Conservation (phyloP, 2,329 filamentous ascomycete species). For the Alternaria panax region DNA sequence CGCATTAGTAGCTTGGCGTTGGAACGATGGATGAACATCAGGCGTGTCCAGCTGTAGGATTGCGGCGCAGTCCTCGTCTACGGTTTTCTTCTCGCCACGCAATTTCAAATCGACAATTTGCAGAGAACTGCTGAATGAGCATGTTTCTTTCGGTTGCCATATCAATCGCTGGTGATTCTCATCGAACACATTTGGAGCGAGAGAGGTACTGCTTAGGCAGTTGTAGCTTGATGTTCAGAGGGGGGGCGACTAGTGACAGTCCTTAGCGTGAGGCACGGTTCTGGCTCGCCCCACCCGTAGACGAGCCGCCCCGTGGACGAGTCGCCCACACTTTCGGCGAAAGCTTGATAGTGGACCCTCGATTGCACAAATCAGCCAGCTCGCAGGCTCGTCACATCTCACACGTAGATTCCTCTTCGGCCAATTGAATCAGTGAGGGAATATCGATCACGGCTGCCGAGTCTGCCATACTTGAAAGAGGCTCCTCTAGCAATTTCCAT, state of each 20-base stretch:
- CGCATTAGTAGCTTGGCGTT: background rate
- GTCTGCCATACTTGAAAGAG: background rate
- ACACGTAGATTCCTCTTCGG: background rate
- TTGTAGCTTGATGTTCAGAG: background rate
- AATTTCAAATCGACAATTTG: background rate
- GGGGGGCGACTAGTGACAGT: background rate
- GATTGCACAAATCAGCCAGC: background rate
- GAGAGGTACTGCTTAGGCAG: background rate
- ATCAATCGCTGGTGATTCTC: background rate
- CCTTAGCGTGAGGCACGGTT: background rate
- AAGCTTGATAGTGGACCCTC: background rate
- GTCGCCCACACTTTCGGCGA: background rate
- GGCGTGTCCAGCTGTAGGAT: background rate
- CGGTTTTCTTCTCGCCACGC: background rate
- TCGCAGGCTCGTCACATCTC: background rate
- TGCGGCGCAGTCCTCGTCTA: background rate
- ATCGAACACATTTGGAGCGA: background rate
- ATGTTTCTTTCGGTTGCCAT: background rate
- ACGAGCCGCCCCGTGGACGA: too few relatives aligned
- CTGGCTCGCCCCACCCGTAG: background rate
- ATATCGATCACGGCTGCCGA: background rate
- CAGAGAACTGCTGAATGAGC: background rate
- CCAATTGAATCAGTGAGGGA: background rate
- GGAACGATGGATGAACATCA: background rate
- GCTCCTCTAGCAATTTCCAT: background rate